Conservation (phyloP, 2,329 filamentous ascomycete species). For the Dothideomycetidae sp. region DNA sequence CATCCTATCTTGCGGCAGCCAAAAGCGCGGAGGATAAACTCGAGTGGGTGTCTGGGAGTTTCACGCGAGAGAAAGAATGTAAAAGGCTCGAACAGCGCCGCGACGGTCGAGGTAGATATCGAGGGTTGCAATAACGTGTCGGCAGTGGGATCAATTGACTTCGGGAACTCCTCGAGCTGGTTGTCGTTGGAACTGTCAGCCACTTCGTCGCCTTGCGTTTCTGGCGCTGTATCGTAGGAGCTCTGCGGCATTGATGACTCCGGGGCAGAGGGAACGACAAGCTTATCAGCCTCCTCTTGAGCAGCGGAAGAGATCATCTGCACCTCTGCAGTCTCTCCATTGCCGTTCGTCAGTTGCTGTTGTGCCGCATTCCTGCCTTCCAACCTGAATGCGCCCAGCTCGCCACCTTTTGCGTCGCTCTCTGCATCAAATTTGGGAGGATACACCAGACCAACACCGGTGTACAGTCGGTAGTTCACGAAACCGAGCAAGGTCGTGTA, state of each 20-base stretch:
- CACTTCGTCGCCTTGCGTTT: slow-evolving; percentile 29
- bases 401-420: slow-evolving; percentile 80
- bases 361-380: slow-evolving; percentile 52
- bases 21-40: slow-evolving; percentile 86
- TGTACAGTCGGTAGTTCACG: slow-evolving; percentile 91
- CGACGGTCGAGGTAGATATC: slow-evolving; percentile 46
- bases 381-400: slow-evolving; percentile 79
- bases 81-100: slow-evolving; percentile 70
- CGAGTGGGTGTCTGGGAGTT: slow-evolving; percentile 75
- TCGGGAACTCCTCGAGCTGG: slow-evolving; percentile 73
- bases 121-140: slow-evolving; percentile 75
- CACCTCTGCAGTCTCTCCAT: neutral
- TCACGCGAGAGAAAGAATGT: slow-evolving; percentile 91
- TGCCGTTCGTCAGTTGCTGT: slow-evolving; percentile 16
- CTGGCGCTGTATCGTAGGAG: slow-evolving; percentile 18
- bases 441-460: slow-evolving; percentile 79
- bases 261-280: slow-evolving; percentile 19
- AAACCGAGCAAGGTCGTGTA: slow-evolving; percentile 95
- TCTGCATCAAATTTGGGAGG: slow-evolving; percentile 81
- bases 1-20: slow-evolving; percentile 93
- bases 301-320: slow-evolving; percentile 25
- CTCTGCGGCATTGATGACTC: slow-evolving; percentile 10
- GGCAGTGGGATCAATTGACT: slow-evolving; percentile 67
- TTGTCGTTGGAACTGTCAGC: slow-evolving; percentile 17
- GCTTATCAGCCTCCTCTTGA: slow-evolving; percentile 35